Evolutionary conservation across 352 stramenopile genomes (phyloP).

Genomic region (Phytophthora podocarpi): DNA sequence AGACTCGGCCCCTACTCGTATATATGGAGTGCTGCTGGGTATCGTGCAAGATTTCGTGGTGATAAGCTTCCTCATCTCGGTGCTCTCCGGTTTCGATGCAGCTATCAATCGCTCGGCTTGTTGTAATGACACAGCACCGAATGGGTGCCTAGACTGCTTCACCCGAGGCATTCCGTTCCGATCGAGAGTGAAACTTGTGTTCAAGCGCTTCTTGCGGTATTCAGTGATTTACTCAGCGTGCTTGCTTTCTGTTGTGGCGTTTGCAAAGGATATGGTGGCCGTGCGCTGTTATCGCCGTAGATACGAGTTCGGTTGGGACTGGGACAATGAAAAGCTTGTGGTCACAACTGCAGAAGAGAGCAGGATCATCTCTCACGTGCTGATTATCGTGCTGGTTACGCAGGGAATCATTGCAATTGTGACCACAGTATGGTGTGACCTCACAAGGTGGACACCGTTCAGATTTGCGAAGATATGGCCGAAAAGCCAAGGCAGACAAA

Average conservation of each 20-base stretch:
- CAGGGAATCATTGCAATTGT: slow-evolving; percentile 20
- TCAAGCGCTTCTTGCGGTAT: slow-evolving; percentile 24
- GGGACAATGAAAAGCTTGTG: neutral
- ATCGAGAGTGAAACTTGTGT: slow-evolving; percentile 25
- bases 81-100: slow-evolving; percentile 31
- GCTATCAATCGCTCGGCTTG: slow-evolving; percentile 22
- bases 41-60: slow-evolving; percentile 33
- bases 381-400: slow-evolving; percentile 2
- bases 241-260: slow-evolving; percentile 19
- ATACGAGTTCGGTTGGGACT: slow-evolving; percentile 17
- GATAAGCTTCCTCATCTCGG: slow-evolving; percentile 18
- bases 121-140: slow-evolving; percentile 39
- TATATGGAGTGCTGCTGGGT: slow-evolving; percentile 26
- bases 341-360: neutral
- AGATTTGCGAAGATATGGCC: slow-evolving; percentile 3
- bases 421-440: slow-evolving; percentile 29
- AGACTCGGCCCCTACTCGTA: slow-evolving; percentile 5
- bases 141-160: slow-evolving; percentile 39
- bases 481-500: neutral
- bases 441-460: slow-evolving; percentile 32
- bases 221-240: slow-evolving; percentile 15
- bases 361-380: neutral
- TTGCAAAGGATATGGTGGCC: slow-evolving; percentile 30
- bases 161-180: slow-evolving; percentile 25
- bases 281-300: slow-evolving; percentile 19